Base-by-base conservation (phyloP, 176 grass and related monocot genomes). In the Musa troglodytarum region DNA sequence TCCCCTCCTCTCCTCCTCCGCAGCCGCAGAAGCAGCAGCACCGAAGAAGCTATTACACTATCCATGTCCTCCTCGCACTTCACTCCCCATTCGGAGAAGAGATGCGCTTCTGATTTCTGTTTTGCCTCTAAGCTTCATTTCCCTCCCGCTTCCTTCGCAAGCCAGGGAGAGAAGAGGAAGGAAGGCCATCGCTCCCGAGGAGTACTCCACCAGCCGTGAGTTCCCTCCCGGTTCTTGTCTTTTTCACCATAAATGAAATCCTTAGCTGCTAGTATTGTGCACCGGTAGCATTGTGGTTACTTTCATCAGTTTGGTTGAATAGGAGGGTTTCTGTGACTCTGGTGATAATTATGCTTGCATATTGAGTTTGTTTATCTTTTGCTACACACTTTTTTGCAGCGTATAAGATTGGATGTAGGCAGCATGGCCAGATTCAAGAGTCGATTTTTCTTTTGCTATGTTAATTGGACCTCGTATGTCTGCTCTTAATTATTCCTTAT, bases 131-230 rank as follows among this genome's bases (percentile, higher is more conserved):
- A 53, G 56, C 55, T 29, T 64, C 54, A 34, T 49, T 21, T 56
- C 43, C 15, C 69, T 65, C 17, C 20, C 69, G 21, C 49, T 73
- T 50, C 78, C 69, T 49, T 80, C 78, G 9, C 69, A 54, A 10
- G 68, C 78, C 14, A 72, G 78, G 57, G 78, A 80, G 69, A 72
- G 78, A 49, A 80, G 78, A 34, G 56, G 34, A n/a, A 70, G 78
- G 55, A 80, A 73, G 49, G 52, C 14, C 69, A 80, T 80, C 57
- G 21, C 78, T 53, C 68, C 56, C 8, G 78, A 80, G 69, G 78
- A 80, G 21, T 80, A 73, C 68, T 26, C 11, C 20, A 80, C 68
- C 24, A 20, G 69, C 78, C 78, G 78, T 80, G 49, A 80, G 78
- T 80, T 55, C 11, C n/a, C 54, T 34, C 16, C 59, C 57, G 3